Conservation (phyloP, 148 eudicot genomes). For the Silene conica region DNA sequence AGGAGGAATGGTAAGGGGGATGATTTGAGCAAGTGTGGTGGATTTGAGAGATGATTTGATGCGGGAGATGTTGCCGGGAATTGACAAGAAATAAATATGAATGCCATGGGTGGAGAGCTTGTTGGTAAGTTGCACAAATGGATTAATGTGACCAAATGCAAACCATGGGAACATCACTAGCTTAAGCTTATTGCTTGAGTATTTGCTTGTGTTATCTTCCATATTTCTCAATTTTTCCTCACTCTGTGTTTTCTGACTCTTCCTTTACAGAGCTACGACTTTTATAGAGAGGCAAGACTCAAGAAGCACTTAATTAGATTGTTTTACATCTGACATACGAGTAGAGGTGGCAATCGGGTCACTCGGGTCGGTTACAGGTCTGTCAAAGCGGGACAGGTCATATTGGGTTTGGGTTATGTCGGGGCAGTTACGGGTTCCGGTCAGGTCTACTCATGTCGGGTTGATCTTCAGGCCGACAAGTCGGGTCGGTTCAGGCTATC, state of each 20-base stretch:
- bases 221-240: background rate
- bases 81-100: slow-evolving; percentile 38
- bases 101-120: slow-evolving; percentile 38
- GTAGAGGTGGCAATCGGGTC: too few species aligned
- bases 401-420: too few species aligned
- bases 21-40: slow-evolving; percentile 19
- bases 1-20: slow-evolving; percentile 38
- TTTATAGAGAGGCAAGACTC: background rate
- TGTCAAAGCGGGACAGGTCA: too few species aligned
- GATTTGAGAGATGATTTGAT: slow-evolving; percentile 32
- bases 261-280: background rate
- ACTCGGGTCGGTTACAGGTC: too few species aligned
- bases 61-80: slow-evolving; percentile 35
- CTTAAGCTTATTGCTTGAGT: slow-evolving; percentile 24
- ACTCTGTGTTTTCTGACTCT: background rate
- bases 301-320: background rate
- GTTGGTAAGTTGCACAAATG: slow-evolving; percentile 49
- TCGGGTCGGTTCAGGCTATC: too few species aligned
- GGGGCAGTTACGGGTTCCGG: too few species aligned
- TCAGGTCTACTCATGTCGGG: too few species aligned
- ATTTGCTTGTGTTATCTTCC: background rate
- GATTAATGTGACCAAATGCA: slow-evolving; percentile 61
- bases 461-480: too few species aligned
- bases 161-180: slow-evolving; percentile 48
- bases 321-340: too few species aligned